Evolutionary conservation across 225 moss, liverwort and hornwort species (phyloP), one percentile per base, ranked within the genome.

Genomic region (Asterella californica): DNA sequence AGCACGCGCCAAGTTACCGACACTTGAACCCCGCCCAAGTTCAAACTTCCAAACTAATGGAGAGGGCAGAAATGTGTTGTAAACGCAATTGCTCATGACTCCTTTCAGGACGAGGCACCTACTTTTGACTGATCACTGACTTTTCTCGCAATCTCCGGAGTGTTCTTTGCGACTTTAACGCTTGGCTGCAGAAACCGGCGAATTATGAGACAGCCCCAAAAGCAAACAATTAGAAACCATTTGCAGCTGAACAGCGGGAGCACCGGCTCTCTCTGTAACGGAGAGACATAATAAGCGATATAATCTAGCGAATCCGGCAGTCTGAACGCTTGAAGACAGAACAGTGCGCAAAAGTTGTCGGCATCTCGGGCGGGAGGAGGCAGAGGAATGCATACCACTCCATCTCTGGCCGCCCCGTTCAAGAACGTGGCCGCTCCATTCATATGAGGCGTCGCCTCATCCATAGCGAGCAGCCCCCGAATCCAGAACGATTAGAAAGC

Each of bases 51-150:
- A 11, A 11, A 24, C 57, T 22, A 15, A 65, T 65, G 10, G 2
- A 14, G 4, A 33, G 32, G 7, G 12, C n/a, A 21, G 10, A 61
- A 27, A 21, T n/a, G n/a, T 25, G n/a, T 27, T 61, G 61, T 6
- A 27, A 61, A 61, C 25, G n/a, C 60, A 75, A 74, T 9, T 7
- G 17, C 48, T 67, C 27, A 32, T 5, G 29, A 52, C 29, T 15
- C 45, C 42, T 25, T 64, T 19, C 2, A 25, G 52, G 12, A 52
- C 4, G 52, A 14, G 33, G 14, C 47, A 55, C 72, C 74, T 81
- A 84, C 84, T 75, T 84, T 74, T 48, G 77, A 19, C 22, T 74
- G 69, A 15, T 85, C 81, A 68, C 75, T 66, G 64, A 70, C 81
- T 55, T 79, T 85, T 50, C 70, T 77, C 79, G 52, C 34, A 22